Evolutionary conservation across 768 basidiomycete species (phyloP).

Genomic region (Xerocomellus chrysenteron): DNA sequence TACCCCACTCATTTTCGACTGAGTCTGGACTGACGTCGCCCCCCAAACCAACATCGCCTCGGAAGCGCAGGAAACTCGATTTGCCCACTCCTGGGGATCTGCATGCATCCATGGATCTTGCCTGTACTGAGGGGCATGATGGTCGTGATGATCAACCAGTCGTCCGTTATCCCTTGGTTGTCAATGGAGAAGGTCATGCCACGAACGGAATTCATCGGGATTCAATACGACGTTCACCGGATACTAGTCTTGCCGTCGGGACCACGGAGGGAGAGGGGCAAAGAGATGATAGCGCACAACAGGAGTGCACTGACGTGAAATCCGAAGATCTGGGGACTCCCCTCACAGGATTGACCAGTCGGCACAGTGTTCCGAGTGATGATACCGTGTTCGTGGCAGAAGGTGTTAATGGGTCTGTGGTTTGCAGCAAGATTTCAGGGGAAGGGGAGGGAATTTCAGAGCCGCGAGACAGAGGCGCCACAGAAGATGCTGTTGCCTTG

Average conservation of each 20-base stretch:
- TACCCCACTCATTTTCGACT: not conserved
- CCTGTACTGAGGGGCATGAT: slow-evolving; percentile 1
- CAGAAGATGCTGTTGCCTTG: slow-evolving; percentile 2
- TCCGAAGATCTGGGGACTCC: slow-evolving; percentile 58
- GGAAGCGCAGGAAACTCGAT: slow-evolving; percentile 48
- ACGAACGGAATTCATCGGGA: slow-evolving; percentile 16
- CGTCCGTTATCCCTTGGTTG: not conserved
- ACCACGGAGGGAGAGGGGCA: not conserved
- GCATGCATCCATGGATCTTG: slow-evolving; percentile 5
- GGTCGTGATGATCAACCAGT: slow-evolving; percentile 6
- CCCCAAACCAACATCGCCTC: slow-evolving; percentile 27
- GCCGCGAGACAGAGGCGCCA: not conserved
- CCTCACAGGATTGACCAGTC: slow-evolving; percentile 46
- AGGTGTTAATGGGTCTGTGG: slow-evolving; percentile 25
- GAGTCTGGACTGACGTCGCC: slow-evolving; percentile 13
- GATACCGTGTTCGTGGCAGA: slow-evolving; percentile 49
- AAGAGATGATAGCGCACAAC: slow-evolving; percentile 4
- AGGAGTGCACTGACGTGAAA: slow-evolving; percentile 37
- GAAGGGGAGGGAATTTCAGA: slow-evolving; percentile 16
- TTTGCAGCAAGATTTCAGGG: slow-evolving; percentile 27
- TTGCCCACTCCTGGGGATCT: slow-evolving; percentile 32
- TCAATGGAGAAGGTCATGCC: slow-evolving; percentile 16
- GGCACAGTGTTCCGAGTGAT: slow-evolving; percentile 58
- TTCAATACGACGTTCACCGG: not conserved
- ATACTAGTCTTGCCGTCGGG: not conserved